Percentiles rank a stretch among this genome's conserved stretches.
Conservation (phyloP, 371 early-diverging fungal genomes). For the Mucor saturninus region DNA sequence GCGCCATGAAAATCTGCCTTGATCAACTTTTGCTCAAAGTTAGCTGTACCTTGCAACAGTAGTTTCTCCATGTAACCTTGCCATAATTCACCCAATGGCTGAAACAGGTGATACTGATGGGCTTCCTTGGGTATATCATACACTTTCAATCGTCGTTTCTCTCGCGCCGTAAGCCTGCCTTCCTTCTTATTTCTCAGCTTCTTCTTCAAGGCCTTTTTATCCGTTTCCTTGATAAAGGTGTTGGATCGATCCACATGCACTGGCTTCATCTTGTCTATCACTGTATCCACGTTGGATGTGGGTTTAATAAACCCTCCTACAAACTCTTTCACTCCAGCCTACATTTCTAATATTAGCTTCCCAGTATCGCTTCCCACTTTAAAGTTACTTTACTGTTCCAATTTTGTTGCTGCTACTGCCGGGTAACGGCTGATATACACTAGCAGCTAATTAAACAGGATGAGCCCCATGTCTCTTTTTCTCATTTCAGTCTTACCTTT, state of each 20-base stretch:
- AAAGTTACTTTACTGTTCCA: slow-evolving; percentile 3
- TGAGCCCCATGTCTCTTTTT: too few relatives aligned
- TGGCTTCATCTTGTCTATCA: slow-evolving; percentile 9
- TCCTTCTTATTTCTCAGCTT: slow-evolving; percentile 38
- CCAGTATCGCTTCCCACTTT: not conserved
- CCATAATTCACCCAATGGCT: slow-evolving; percentile 84
- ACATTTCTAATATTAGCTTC: not conserved
- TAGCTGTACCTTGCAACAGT: slow-evolving; percentile 36
- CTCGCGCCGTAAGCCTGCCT: slow-evolving; percentile 62
- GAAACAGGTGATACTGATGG: slow-evolving; percentile 64
- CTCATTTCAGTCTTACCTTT: too few relatives aligned
- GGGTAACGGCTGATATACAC: slow-evolving; percentile 22
- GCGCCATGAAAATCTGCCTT: slow-evolving; percentile 91
- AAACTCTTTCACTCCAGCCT: slow-evolving; percentile 24
- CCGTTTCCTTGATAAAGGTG: slow-evolving; percentile 27
- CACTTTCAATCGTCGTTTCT: slow-evolving; percentile 61
- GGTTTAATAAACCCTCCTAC: slow-evolving; percentile 25
- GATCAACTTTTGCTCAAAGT: slow-evolving; percentile 68
- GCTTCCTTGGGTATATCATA: slow-evolving; percentile 68
- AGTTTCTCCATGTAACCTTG: slow-evolving; percentile 77
- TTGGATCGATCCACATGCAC: slow-evolving; percentile 24
- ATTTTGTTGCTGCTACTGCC: slow-evolving; percentile 6
- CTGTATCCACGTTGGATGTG: slow-evolving; percentile 12
- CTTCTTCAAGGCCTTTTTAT: slow-evolving; percentile 21
- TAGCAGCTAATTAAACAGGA: not conserved